A percentile compares a stretch with the other conserved stretches of the same genome.
phyloP scores from a whole-genome alignment of 2,329 filamentous ascomycete species.

The Claviceps humidiphila region DNA sequence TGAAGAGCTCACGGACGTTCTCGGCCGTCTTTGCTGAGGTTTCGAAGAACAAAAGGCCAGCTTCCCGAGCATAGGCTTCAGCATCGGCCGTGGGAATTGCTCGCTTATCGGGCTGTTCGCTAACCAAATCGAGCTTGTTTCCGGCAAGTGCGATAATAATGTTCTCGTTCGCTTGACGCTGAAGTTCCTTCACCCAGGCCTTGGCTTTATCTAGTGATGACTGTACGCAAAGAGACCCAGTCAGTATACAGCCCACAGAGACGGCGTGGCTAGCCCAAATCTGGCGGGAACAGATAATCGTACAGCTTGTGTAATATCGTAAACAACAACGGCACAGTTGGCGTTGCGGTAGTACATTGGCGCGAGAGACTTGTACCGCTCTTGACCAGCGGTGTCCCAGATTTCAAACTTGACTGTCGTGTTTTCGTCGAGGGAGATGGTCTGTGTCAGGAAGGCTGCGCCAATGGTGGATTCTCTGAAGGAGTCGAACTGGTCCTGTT shows the following conservation, averaged over 20 bases:
- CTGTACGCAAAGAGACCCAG: slow-evolving; percentile 32
- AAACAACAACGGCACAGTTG: slow-evolving; percentile 97
- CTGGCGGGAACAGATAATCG: slow-evolving; percentile 17
- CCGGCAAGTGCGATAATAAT: slow-evolving; percentile 97
- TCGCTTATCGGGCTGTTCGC: slow-evolving; percentile 88
- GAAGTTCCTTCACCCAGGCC: slow-evolving; percentile 97
- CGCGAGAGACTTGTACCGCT: slow-evolving; percentile 95
- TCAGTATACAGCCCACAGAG: neutral
- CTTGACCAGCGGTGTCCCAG: slow-evolving; percentile 97
- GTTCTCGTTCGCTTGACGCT: slow-evolving; percentile 98
- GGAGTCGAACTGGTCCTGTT: slow-evolving; percentile 91
- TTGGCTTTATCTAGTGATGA: slow-evolving; percentile 97
- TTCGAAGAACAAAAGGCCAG: slow-evolving; percentile 92
- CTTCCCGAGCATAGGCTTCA: slow-evolving; percentile 88
- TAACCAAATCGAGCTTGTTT: slow-evolving; percentile 95
- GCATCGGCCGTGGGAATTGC: slow-evolving; percentile 81
- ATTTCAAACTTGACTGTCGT: slow-evolving; percentile 99
- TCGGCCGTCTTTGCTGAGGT: slow-evolving; percentile 95
- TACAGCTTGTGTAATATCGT: slow-evolving; percentile 99
- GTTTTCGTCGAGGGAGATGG: slow-evolving; percentile 92
- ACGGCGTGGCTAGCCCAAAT: neutral
- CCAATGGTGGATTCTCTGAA: slow-evolving; percentile 97
- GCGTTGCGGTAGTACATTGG: slow-evolving; percentile 99
- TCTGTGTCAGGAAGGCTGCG: slow-evolving; percentile 97
- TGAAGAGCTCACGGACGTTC: slow-evolving; percentile 93